phyloP scores from a whole-genome alignment of 1,284 basidiomycete genomes.

The Sporisorium exsertum region DNA sequence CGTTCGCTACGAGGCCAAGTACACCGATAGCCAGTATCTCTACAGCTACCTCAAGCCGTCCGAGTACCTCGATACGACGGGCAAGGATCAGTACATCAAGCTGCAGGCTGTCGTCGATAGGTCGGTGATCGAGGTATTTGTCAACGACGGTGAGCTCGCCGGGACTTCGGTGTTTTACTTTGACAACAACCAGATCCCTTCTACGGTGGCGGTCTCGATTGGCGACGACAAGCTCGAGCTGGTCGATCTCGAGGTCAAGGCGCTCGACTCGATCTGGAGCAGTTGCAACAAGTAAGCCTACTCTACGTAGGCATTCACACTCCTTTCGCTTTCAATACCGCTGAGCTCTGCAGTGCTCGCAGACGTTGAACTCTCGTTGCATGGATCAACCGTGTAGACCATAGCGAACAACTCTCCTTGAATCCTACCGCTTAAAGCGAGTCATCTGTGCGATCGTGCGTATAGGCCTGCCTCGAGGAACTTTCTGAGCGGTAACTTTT shows the following conservation, averaged over 20 bases:
- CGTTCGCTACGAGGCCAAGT: slow-evolving; percentile 43
- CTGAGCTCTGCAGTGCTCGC: not conserved
- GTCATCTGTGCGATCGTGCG: not conserved
- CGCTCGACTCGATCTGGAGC: slow-evolving; percentile 46
- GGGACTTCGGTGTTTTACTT: slow-evolving; percentile 55
- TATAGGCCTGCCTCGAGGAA: too few species aligned
- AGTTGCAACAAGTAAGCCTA: slow-evolving; percentile 26
- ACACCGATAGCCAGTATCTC: slow-evolving; percentile 36
- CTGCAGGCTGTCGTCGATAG: slow-evolving; percentile 65
- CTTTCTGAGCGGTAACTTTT: too few species aligned
- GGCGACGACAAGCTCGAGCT: slow-evolving; percentile 46
- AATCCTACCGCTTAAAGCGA: not conserved
- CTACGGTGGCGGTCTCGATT: slow-evolving; percentile 38
- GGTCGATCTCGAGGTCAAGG: slow-evolving; percentile 41
- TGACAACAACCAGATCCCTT: slow-evolving; percentile 47
- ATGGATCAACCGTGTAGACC: not conserved
- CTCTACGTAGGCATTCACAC: not conserved
- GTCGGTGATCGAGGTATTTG: slow-evolving; percentile 67
- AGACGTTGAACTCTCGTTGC: not conserved
- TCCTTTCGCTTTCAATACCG: not conserved
- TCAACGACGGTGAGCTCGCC: slow-evolving; percentile 60
- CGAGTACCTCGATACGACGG: slow-evolving; percentile 21
- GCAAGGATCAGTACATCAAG: slow-evolving; percentile 31
- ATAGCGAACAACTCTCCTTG: not conserved
- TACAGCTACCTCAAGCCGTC: slow-evolving; percentile 32